Evolutionary conservation across 306 rosid species (phyloP), one percentile per base, ranked within the genome.

Genomic region (Hippophae rhamnoides): DNA sequence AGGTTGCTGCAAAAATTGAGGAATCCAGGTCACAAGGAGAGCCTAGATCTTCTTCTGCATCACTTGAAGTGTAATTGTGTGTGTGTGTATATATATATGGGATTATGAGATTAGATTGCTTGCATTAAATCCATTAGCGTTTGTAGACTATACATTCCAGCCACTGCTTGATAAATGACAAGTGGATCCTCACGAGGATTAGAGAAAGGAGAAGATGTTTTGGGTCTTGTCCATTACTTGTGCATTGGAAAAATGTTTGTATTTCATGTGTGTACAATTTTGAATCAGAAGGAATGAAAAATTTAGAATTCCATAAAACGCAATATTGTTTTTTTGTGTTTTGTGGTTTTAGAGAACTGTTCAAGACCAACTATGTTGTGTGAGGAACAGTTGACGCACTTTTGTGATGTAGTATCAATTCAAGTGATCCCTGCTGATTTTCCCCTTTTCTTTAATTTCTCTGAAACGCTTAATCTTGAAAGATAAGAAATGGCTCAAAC

Each of bases 1-100:
- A 93, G 71, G 97, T 93, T 47, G 47, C 80, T 3, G 68, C 78
- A 43, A 93, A 88, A 76, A 80, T 93, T 5, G 87, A 79, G 57
- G 94, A 80, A 50, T 80, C 95, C 7, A 82, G 86, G 62, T 43
- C 76, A 27, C 76, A 54, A 51, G 69, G 79, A 69, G 56, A 71
- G 45, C 27, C 71, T 1, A 6, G 49, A 31, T 0, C 41, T 14
- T 6, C 27, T 58, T n/a, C 73, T 27, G 2, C 38, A 3, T 78
- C 69, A 27, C 31, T 69, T 3, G 62, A 47, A 3, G 62, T 59
- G 1, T 78, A 76, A n/a, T 86, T 84, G 1, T 77, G 72, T 9
- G 89, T 84, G 47, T 89, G 72, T 18, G 1, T 18, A 18, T 18
- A 80, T 49, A 53, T 14, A 12, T 44, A 13, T 58, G 10, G 58